A percentile compares a stretch with the other conserved stretches of the same genome.
Evolutionary conservation across 768 basidiomycete genomes (phyloP).

Genomic region (Lactifluus subvellereus): DNA sequence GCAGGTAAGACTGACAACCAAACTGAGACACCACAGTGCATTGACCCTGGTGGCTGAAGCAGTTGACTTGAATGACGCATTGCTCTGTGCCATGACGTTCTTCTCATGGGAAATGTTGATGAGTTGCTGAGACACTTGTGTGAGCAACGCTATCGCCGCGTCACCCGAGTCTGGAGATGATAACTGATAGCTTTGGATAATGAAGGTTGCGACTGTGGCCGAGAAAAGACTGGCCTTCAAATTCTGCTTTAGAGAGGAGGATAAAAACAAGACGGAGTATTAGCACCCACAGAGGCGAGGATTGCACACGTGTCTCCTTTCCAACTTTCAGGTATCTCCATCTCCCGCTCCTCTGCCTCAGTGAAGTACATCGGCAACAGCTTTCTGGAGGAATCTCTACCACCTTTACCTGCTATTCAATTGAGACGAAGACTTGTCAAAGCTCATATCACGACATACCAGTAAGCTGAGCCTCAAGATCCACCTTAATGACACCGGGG

Average conservation of each 20-base stretch:
- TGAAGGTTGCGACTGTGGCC: background rate
- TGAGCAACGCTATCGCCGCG: background rate
- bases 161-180: slow-evolving; percentile 4
- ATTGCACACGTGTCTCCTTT: background rate
- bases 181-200: slow-evolving; percentile 1
- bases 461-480: slow-evolving; percentile 6
- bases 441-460: background rate
- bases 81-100: background rate
- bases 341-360: background rate
- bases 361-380: background rate
- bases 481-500: background rate
- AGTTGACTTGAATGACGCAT: background rate
- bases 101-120: background rate
- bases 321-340: background rate
- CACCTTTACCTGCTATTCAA: background rate
- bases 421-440: background rate
- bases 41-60: slow-evolving; percentile 14
- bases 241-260: background rate
- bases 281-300: slow-evolving; percentile 7
- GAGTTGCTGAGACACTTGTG: slow-evolving; percentile 16
- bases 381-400: background rate
- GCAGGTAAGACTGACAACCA: slow-evolving; percentile 4
- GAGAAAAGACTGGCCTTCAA: slow-evolving; percentile 16
- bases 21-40: slow-evolving; percentile 9
- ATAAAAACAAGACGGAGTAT: background rate